phyloP scores from a whole-genome alignment of 805 yeast genomes.

The Starmerella scarabaei region DNA sequence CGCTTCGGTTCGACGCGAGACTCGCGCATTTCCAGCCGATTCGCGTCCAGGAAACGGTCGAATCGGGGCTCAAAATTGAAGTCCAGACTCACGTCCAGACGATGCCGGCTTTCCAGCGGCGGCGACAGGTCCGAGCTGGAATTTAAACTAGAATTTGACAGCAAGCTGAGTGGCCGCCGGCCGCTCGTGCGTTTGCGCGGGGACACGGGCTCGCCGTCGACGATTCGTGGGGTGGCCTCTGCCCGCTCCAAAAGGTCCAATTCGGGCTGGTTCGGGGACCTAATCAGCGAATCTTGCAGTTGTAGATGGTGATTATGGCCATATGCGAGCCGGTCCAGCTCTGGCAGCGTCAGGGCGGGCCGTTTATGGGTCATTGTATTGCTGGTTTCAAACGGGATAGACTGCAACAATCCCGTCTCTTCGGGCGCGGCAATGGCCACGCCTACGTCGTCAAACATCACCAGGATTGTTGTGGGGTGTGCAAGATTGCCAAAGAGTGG shows the following conservation, averaged over 20 bases:
- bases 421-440: not conserved
- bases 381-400: no score
- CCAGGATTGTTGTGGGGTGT: no score
- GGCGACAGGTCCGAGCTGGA: conserved; percentile 11
- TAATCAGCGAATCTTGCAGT: not conserved
- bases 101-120: not conserved
- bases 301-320: not conserved
- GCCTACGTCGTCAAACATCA: not conserved
- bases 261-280: not conserved
- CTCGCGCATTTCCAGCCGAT: not conserved
- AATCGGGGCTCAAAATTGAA: not conserved
- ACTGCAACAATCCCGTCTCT: not conserved
- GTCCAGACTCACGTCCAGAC: not conserved
- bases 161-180: conserved; percentile 13
- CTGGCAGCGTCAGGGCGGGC: not conserved
- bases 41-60: not conserved
- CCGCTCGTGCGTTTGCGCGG: conserved; percentile 12
- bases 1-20: not conserved
- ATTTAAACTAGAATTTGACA: conserved; percentile 14
- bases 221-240: conserved; percentile 11
- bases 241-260: conserved; percentile 8
- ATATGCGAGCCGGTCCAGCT: not conserved
- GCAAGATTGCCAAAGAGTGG: no score
- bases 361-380: no score
- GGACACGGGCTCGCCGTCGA: conserved; percentile 2